A percentile compares a stretch with the other conserved stretches of the same genome.
phyloP scores from a whole-genome alignment of 768 basidiomycete species.

The Serendipita sp. region DNA sequence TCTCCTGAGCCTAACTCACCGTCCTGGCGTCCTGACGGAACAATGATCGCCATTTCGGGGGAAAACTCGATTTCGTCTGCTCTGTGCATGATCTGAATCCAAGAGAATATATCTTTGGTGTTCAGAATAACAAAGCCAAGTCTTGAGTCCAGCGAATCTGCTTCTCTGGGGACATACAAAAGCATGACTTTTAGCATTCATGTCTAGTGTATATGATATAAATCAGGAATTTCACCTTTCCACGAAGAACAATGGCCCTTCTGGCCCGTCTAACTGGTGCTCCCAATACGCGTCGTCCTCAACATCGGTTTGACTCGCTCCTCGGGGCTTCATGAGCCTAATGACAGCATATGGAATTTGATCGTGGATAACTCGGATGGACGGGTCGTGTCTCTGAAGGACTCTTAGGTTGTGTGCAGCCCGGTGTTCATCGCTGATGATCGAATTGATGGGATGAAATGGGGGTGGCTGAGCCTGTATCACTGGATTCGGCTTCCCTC shows the following conservation, averaged over 20 bases:
- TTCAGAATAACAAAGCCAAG: slow-evolving; percentile 2
- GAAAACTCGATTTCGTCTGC: slow-evolving; percentile 7
- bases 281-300: slow-evolving; percentile 57
- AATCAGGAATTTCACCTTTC: slow-evolving; percentile 41
- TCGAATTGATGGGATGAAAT: slow-evolving; percentile 3
- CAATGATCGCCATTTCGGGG: slow-evolving; percentile 4
- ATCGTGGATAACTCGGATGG: slow-evolving; percentile 67
- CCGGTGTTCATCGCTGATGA: slow-evolving; percentile 5
- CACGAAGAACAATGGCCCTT: slow-evolving; percentile 82
- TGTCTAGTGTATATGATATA: slow-evolving; percentile 9
- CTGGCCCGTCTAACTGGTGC: slow-evolving; percentile 51
- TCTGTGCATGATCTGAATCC: slow-evolving; percentile 2
- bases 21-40: not conserved
- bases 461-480: not conserved
- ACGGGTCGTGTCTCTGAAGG: slow-evolving; percentile 60
- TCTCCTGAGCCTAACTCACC: not conserved
- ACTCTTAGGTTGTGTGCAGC: slow-evolving; percentile 55
- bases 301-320: slow-evolving; percentile 35
- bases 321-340: slow-evolving; percentile 11
- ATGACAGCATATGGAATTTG: slow-evolving; percentile 80
- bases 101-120: slow-evolving; percentile 3
- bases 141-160: not conserved
- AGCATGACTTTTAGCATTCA: slow-evolving; percentile 12
- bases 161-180: not conserved
- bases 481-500: not conserved